Evolutionary conservation across 2,329 filamentous ascomycete genomes (phyloP).

Genomic region (Fusarium abutilonis): DNA sequence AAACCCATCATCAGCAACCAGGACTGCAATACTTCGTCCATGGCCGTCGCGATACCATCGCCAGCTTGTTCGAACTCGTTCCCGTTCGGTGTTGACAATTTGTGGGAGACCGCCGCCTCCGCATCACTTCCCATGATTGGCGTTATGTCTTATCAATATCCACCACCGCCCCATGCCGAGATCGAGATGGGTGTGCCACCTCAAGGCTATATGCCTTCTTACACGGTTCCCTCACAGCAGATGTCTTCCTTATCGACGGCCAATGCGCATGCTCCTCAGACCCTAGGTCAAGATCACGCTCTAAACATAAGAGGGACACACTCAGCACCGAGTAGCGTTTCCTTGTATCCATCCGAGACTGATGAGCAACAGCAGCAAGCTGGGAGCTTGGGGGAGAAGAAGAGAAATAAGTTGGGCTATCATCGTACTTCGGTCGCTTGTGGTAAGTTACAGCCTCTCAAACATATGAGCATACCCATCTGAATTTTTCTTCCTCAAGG

Average conservation of each 20-base stretch:
- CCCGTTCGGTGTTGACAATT: conserved; percentile 12
- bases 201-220: conserved; percentile 49
- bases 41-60: conserved; percentile 35
- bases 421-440: conserved; percentile 95
- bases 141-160: conserved; percentile 62
- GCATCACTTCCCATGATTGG: conserved; percentile 31
- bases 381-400: conserved; percentile 60
- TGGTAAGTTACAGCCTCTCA: conserved; percentile 69
- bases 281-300: conserved; percentile 49
- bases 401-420: conserved; percentile 91
- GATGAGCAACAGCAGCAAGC: conserved; percentile 47
- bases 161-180: conserved; percentile 54
- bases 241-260: conserved; percentile 48
- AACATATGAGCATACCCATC: not conserved
- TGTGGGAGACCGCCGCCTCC: conserved; percentile 23
- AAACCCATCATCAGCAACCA: conserved; percentile 2
- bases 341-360: conserved; percentile 51
- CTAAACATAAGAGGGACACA: conserved; percentile 59
- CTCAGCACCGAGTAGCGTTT: conserved; percentile 60
- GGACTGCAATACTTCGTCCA: conserved; percentile 21
- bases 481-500: conserved; percentile 60
- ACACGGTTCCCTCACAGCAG: conserved; percentile 46
- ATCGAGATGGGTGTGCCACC: conserved; percentile 56
- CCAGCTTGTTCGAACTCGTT: conserved; percentile 22
- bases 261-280: conserved; percentile 49